Evolutionary conservation across 2,329 filamentous ascomycete genomes (phyloP).

Genomic region (Paraphoma sp.): DNA sequence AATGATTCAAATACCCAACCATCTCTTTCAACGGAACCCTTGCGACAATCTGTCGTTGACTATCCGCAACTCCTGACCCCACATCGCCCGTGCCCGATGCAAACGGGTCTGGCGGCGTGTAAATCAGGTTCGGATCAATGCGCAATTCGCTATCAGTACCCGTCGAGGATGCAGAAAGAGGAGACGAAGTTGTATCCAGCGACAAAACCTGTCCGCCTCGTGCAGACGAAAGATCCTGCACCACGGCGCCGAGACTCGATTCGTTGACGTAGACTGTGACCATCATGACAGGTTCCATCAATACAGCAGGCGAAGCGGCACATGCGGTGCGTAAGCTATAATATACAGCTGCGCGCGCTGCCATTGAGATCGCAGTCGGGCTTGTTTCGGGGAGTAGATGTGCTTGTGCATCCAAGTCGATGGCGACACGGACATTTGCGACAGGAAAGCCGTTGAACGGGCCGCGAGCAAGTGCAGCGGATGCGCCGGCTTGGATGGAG

Average conservation of each 20-base stretch:
- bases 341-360: constrained; percentile 67
- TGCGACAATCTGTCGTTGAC: constrained; percentile 71
- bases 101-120: constrained; percentile 89
- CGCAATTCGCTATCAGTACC: constrained; percentile 37
- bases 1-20: constrained; percentile 89
- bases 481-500: constrained; percentile 76
- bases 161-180: constrained; percentile 12
- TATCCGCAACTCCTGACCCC: constrained; percentile 24
- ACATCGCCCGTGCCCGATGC: constrained; percentile 41
- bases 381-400: constrained; percentile 74
- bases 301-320: constrained; percentile 61
- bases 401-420: constrained; percentile 70
- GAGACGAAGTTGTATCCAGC: constrained; percentile 54
- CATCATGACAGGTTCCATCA: constrained; percentile 95
- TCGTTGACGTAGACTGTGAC: constrained; percentile 88
- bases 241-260: constrained; percentile 77
- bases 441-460: constrained; percentile 82
- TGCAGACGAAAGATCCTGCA: constrained; percentile 79
- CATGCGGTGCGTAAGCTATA: constrained; percentile 70
- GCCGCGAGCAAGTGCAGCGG: constrained; percentile 83
- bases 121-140: constrained; percentile 78
- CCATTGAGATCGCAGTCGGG: constrained; percentile 71
- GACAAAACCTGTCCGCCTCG: constrained; percentile 78
- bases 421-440: constrained; percentile 73
- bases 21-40: constrained; percentile 95